Conservation (phyloP, 2,329 filamentous ascomycete species). For the Coleophoma eucalyptorum region DNA sequence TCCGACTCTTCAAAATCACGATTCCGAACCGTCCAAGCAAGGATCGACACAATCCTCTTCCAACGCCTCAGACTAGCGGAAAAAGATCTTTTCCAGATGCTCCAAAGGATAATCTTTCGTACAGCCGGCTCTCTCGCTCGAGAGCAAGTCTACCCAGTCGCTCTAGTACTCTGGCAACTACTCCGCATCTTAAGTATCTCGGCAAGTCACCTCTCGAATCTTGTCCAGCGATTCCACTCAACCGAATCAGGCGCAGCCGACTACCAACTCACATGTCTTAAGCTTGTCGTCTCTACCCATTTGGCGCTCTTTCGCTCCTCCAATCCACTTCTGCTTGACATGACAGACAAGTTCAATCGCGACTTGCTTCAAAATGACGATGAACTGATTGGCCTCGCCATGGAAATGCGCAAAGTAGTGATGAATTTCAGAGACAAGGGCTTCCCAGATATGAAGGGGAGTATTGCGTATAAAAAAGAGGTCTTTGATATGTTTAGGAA, state of each 20-base stretch:
- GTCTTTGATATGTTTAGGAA: constrained; percentile 18
- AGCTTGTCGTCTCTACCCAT: constrained; percentile 19
- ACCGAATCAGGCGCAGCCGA: constrained; percentile 6
- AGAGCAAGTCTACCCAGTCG: constrained; percentile 20
- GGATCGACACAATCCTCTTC: constrained; percentile 23
- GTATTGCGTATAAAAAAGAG: constrained; percentile 18
- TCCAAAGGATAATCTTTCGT: constrained; percentile 21
- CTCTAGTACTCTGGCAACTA: constrained; percentile 20
- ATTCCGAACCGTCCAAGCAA: constrained; percentile 16
- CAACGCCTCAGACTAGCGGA: constrained; percentile 16
- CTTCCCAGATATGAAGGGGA: constrained; percentile 19
- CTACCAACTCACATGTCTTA: constrained; percentile 15
- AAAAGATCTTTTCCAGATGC: constrained; percentile 15
- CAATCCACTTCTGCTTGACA: constrained; percentile 19
- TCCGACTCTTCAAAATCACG: neutral
- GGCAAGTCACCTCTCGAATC: constrained; percentile 14
- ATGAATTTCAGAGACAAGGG: constrained; percentile 17
- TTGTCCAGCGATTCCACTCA: constrained; percentile 9
- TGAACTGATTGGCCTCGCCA: constrained; percentile 14
- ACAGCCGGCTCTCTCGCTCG: constrained; percentile 15
- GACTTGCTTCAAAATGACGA: constrained; percentile 16
- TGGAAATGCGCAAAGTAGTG: constrained; percentile 16
- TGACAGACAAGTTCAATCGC: constrained; percentile 16
- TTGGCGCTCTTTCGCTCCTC: constrained; percentile 20
- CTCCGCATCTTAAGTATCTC: constrained; percentile 15